Evolutionary conservation across 768 basidiomycete species (phyloP).

Genomic region (Suillus placidus): DNA sequence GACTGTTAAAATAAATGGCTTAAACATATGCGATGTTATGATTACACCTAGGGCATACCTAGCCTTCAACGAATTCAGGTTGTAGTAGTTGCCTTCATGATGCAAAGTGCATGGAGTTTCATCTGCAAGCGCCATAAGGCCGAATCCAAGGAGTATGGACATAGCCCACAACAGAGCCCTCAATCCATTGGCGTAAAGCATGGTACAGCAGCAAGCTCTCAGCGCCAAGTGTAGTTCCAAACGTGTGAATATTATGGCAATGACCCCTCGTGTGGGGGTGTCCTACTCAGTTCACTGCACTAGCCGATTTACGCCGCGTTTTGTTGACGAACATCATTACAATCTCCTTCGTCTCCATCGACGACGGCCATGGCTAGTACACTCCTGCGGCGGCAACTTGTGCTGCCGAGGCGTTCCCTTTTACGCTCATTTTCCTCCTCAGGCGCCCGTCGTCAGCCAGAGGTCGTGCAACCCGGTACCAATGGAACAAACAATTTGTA

Average conservation of each 20-base stretch:
- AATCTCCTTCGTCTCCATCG: constrained; percentile 24
- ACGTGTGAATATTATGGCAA: not conserved
- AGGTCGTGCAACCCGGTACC: constrained; percentile 32
- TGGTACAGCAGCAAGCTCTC: constrained; percentile 8
- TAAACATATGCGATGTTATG: not conserved
- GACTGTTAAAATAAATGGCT: constrained; percentile 42
- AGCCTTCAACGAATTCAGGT: constrained; percentile 62
- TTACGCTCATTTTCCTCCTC: constrained; percentile 32
- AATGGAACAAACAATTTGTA: constrained; percentile 49
- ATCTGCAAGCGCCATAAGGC: constrained; percentile 25
- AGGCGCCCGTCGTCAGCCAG: constrained; percentile 23
- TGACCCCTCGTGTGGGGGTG: constrained; percentile 31
- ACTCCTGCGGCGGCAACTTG: constrained; percentile 63
- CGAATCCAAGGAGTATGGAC: constrained; percentile 8
- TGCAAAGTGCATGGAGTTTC: constrained; percentile 67
- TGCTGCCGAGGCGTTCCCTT: constrained; percentile 33
- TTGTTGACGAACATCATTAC: constrained; percentile 2
- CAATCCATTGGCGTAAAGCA: constrained; percentile 5
- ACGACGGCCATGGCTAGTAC: constrained; percentile 60
- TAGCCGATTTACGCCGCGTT: constrained; percentile 31
- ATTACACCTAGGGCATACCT: constrained; percentile 43
- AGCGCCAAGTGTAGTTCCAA: not conserved
- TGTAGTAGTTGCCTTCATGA: constrained; percentile 59
- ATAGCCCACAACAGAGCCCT: constrained; percentile 11
- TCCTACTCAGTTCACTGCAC: constrained; percentile 20